Evolutionary conservation across 2,329 filamentous ascomycete species (phyloP).

Genomic region (Teratosphaeria zuluensis): DNA sequence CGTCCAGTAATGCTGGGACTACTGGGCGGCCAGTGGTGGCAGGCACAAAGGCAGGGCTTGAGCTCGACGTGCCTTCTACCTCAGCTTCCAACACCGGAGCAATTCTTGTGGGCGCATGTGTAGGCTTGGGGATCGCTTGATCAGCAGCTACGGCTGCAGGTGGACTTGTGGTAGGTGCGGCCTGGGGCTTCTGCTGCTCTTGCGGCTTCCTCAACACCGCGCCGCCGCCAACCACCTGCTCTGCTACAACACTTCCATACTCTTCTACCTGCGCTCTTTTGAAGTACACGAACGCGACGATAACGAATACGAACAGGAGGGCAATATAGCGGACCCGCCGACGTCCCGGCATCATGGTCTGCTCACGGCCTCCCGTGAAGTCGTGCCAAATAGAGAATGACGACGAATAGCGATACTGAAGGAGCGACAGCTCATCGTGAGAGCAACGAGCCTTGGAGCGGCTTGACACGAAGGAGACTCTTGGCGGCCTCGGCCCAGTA

Average conservation of each 20-base stretch:
- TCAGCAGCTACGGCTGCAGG: neutral
- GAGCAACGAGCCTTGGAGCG: neutral
- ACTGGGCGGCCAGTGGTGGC: neutral
- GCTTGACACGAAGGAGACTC: neutral
- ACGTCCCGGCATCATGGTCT: neutral
- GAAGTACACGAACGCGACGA: constrained; percentile 6
- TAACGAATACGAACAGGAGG: constrained; percentile 3
- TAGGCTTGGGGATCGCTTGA: neutral
- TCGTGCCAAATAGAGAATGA: neutral
- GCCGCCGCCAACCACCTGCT: constrained; percentile 7
- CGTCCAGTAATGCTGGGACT: constrained; percentile 1
- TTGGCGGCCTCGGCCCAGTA: neutral
- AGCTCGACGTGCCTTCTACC: neutral
- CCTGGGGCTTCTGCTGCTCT: constrained; percentile 1
- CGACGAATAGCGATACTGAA: neutral
- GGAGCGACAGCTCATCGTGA: neutral
- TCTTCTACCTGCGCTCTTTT: constrained; percentile 1
- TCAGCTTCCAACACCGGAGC: neutral
- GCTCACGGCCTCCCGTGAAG: neutral
- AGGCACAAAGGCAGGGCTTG: neutral
- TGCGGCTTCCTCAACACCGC: constrained; percentile 2
- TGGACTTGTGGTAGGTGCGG: neutral
- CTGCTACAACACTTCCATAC: constrained; percentile 2
- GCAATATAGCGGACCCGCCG: constrained; percentile 1
- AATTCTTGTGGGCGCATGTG: neutral